Evolutionary conservation across 129 eudicot genomes (phyloP).

Genomic region (Flaveria trinervia): DNA sequence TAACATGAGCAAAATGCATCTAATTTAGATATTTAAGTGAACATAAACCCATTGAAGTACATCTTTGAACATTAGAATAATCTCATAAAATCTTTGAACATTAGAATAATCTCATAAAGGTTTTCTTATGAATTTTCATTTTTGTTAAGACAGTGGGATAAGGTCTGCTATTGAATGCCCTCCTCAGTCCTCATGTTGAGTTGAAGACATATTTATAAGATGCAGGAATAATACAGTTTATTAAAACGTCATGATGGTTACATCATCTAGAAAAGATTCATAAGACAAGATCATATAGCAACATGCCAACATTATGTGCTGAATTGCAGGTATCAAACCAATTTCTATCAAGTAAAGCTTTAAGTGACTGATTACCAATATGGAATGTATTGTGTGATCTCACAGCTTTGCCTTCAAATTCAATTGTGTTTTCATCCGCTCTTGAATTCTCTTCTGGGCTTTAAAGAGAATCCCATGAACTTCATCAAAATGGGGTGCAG

Average conservation of each 20-base stretch:
- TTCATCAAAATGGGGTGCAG: constrained; percentile 76
- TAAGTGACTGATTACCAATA: neutral
- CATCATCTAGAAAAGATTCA: neutral
- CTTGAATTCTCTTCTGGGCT: constrained; percentile 41
- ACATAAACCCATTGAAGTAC: too few relatives aligned
- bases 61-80: too few relatives aligned
- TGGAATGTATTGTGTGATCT: constrained; percentile 15
- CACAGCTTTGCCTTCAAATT: constrained; percentile 41
- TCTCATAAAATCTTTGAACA: too few relatives aligned
- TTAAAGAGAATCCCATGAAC: constrained; percentile 45
- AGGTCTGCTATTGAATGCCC: too few relatives aligned
- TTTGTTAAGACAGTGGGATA: too few relatives aligned
- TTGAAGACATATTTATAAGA: neutral
- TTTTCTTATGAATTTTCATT: too few relatives aligned
- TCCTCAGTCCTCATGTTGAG: too few relatives aligned
- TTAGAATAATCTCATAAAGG: too few relatives aligned
- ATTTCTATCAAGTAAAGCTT: neutral
- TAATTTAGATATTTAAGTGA: too few relatives aligned
- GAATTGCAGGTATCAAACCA: neutral
- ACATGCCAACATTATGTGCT: neutral
- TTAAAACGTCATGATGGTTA: neutral
- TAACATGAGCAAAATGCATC: too few relatives aligned
- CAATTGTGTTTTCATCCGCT: constrained; percentile 28
- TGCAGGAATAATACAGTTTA: neutral
- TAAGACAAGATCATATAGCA: neutral